phyloP scores from a whole-genome alignment of 2,329 filamentous ascomycete genomes.

The Monilinia vaccinii-corymbosi region DNA sequence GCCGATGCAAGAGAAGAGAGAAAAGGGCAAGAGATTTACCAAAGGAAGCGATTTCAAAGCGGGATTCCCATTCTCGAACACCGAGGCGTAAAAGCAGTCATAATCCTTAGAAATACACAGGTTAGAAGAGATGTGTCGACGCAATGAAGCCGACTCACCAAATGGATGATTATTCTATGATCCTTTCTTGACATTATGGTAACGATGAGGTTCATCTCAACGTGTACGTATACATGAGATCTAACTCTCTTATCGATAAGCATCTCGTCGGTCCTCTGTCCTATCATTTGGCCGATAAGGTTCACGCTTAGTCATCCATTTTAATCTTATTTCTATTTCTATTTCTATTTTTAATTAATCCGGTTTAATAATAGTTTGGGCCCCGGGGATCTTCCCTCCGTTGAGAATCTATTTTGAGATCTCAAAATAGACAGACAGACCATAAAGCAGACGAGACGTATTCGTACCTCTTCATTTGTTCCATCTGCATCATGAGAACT shows the following conservation, averaged over 20 bases:
- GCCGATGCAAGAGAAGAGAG: background rate
- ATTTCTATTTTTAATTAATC: too few species aligned
- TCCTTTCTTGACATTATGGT: slow-evolving; percentile 8
- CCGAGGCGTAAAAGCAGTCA: slow-evolving; percentile 91
- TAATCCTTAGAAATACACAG: slow-evolving; percentile 46
- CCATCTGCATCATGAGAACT: too few species aligned
- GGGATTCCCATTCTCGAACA: slow-evolving; percentile 70
- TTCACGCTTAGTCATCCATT: background rate
- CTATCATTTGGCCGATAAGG: too few species aligned
- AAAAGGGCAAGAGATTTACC: slow-evolving; percentile 50
- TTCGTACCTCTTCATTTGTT: too few species aligned
- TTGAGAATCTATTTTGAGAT: background rate
- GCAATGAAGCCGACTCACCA: slow-evolving; percentile 6
- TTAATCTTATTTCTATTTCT: too few species aligned
- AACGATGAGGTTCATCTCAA: background rate
- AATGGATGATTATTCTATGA: slow-evolving; percentile 20
- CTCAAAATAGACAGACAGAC: too few species aligned
- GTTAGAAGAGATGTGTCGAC: slow-evolving; percentile 6
- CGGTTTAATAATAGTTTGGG: too few species aligned
- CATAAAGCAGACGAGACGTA: too few species aligned
- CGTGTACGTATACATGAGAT: too few species aligned
- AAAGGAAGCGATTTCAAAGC: slow-evolving; percentile 63
- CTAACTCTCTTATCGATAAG: background rate
- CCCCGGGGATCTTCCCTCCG: background rate
- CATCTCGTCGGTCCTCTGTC: too few species aligned